phyloP scores from a whole-genome alignment of 176 grass and related monocot species.

The Elymus sibiricus region DNA sequence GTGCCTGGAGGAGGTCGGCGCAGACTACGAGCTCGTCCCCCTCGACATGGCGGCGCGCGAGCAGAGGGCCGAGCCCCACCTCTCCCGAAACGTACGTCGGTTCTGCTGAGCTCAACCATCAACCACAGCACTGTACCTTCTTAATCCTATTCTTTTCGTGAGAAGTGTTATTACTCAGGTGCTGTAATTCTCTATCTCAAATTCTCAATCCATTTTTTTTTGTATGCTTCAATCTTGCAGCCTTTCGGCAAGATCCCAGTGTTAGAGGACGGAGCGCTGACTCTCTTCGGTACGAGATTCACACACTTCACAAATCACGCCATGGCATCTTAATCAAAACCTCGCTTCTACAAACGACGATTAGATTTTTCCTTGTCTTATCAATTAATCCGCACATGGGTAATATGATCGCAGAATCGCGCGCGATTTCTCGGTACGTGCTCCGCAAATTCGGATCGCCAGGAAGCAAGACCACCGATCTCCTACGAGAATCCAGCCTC shows the following conservation, averaged over 20 bases:
- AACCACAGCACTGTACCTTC: no score
- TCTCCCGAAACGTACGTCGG: background rate
- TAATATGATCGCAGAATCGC: background rate
- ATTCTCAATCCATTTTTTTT: background rate
- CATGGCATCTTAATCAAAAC: background rate
- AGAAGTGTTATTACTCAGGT: background rate
- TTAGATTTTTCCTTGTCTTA: background rate
- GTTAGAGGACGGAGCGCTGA: constrained; percentile 33
- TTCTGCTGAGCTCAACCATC: background rate
- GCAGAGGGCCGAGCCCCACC: background rate
- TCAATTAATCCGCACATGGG: background rate
- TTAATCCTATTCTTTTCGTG: no score
- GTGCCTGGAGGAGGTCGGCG: constrained; percentile 59
- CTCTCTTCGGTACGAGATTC: background rate
- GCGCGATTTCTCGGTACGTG: constrained; percentile 4
- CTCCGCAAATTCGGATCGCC: background rate
- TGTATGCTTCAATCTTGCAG: background rate
- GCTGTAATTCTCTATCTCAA: background rate
- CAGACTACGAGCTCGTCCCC: constrained; percentile 40
- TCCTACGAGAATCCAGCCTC: background rate
- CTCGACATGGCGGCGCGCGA: background rate
- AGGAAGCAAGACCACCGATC: background rate
- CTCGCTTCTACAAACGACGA: no score
- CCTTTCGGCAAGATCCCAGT: constrained; percentile 32
- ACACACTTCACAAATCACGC: background rate